phyloP scores from a whole-genome alignment of 2,329 filamentous ascomycete genomes.

The Cladophialophora exuberans region DNA sequence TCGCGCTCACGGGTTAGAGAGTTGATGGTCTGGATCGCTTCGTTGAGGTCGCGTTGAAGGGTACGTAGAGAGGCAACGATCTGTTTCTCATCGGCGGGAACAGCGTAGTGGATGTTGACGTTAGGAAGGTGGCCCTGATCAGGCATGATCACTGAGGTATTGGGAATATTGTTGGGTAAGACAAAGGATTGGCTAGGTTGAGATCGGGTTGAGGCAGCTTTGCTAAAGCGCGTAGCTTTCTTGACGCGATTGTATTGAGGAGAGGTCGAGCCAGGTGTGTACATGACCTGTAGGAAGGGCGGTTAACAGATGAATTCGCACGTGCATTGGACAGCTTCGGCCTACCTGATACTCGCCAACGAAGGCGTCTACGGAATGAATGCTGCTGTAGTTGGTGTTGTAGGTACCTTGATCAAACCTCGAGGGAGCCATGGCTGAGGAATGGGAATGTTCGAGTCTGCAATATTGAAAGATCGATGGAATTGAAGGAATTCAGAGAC shows the following conservation, averaged over 20 bases:
- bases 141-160: slow-evolving; percentile 33
- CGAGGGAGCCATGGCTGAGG: slow-evolving; percentile 23
- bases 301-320: neutral
- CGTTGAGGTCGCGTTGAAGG: slow-evolving; percentile 33
- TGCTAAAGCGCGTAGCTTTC: slow-evolving; percentile 32
- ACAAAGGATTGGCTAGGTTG: slow-evolving; percentile 32
- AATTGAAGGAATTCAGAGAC: neutral
- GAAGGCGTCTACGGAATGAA: slow-evolving; percentile 34
- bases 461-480: slow-evolving; percentile 21
- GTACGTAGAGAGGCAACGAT: slow-evolving; percentile 35
- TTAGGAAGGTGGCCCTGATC: slow-evolving; percentile 32
- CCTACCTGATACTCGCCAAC: slow-evolving; percentile 33
- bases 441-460: slow-evolving; percentile 6
- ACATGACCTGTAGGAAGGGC: slow-evolving; percentile 30
- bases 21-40: slow-evolving; percentile 33
- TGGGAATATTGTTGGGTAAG: slow-evolving; percentile 32
- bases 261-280: slow-evolving; percentile 34
- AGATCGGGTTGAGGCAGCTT: slow-evolving; percentile 24
- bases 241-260: slow-evolving; percentile 28
- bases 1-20: slow-evolving; percentile 33
- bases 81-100: slow-evolving; percentile 35
- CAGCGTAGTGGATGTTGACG: slow-evolving; percentile 31
- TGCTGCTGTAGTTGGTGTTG: slow-evolving; percentile 34
- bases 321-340: neutral
- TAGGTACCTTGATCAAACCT: slow-evolving; percentile 32